Conservation (phyloP, 192 early-diverging fungal genomes). For the Pilobolus umbonatus region DNA sequence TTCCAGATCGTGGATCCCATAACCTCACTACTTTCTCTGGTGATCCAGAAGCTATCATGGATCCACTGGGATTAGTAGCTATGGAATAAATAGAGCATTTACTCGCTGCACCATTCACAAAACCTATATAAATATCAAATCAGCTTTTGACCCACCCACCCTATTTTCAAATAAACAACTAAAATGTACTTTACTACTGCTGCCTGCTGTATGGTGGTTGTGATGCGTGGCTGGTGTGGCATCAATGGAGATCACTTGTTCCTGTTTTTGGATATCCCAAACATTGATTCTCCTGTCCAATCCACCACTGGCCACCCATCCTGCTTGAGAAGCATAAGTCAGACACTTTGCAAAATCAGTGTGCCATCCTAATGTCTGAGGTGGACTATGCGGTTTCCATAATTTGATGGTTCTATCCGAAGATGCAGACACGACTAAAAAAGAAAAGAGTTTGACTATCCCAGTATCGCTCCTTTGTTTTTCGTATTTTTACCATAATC, state of each 20-base stretch:
- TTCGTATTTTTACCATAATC: slow-evolving; percentile 47
- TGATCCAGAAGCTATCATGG: slow-evolving; percentile 82
- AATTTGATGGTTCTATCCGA: slow-evolving; percentile 86
- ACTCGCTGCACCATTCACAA: slow-evolving; percentile 47
- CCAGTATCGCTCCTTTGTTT: neutral
- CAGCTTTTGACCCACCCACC: no score
- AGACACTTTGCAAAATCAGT: slow-evolving; percentile 90
- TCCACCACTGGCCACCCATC: slow-evolving; percentile 87
- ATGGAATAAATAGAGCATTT: slow-evolving; percentile 84
- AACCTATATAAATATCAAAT: slow-evolving; percentile 19
- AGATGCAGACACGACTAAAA: slow-evolving; percentile 77
- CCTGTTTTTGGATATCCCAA: slow-evolving; percentile 80
- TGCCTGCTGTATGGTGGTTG: neutral
- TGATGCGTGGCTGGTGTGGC: slow-evolving; percentile 4
- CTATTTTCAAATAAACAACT: no score
- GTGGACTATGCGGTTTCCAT: slow-evolving; percentile 60
- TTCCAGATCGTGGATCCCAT: slow-evolving; percentile 81
- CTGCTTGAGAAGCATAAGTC: slow-evolving; percentile 64
- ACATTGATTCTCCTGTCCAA: slow-evolving; percentile 82
- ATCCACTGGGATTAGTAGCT: slow-evolving; percentile 73
- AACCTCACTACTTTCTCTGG: slow-evolving; percentile 90
- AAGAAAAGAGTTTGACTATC: neutral
- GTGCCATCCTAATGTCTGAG: slow-evolving; percentile 75
- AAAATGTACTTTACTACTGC: neutral
- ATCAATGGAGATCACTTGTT: slow-evolving; percentile 8